Evolutionary conservation across 2,329 filamentous ascomycete species (phyloP), one percentile per base, ranked within the genome.

Genomic region (Capronia americana): DNA sequence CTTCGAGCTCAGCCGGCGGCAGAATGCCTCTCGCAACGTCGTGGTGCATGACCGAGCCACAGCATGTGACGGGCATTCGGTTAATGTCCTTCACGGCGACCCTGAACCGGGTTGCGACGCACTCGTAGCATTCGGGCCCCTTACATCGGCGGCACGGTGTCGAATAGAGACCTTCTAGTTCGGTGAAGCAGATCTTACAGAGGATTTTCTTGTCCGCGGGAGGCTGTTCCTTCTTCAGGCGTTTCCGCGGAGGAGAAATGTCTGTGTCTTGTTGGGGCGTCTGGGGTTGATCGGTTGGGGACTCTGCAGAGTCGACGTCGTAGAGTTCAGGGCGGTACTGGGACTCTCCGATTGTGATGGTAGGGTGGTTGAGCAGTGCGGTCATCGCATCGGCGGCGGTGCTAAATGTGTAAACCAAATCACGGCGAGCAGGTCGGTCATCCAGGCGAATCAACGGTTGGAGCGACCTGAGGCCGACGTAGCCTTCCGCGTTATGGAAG

Each of bases 21-120:
- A 84, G 72, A 54, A 76, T 71, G 0, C 74, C 73, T 4, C 74
- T 72, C 4, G 77, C 77, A 30, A 78, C 70, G 26, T 80, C 77
- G n/a, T 82, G 72, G 54, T 81, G 80, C 10, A 85, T 75, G 7
- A 79, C 73, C 3, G 56, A 70, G 67, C 81, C 83, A 72, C 84
- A 85, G 28, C 76, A 72, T 30, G 30, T 62, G 34, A 65, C 69
- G 2, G 70, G 70, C 57, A 72, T 68, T 14, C 46, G 26, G 26
- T 65, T 57, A 32, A 64, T 61, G 50, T 71, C 59, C 10, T 51
- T 38, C 44, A 71, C 44, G 26, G 69, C 67, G 14, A 56, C 58
- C 23, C 53, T 32, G 60, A 72, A 71, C 5, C 64, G 44, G 6
- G 48, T 57, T 41, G 63, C 59, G 4, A 72, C 24, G 38, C 70